phyloP scores from a whole-genome alignment of 2,329 filamentous ascomycete genomes.

The Akanthomyces lecanii region DNA sequence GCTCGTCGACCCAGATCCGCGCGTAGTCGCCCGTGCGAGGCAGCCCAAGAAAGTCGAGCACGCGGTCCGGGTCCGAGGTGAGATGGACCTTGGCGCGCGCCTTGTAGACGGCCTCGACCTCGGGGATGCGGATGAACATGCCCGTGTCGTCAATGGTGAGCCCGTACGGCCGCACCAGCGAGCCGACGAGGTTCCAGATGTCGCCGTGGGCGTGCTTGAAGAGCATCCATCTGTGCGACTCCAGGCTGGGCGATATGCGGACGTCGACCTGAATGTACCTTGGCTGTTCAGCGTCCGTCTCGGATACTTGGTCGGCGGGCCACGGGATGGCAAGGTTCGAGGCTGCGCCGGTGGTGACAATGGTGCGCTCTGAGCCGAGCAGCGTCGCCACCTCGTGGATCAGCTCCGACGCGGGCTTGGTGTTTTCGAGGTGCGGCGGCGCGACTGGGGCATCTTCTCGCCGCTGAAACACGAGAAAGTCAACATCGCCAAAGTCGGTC shows the following conservation, averaged over 20 bases:
- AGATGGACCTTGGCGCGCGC: conserved; percentile 57
- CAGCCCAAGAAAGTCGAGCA: conserved; percentile 62
- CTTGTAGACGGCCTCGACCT: conserved; percentile 59
- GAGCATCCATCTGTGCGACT: conserved; percentile 54
- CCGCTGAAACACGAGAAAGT: conserved; percentile 56
- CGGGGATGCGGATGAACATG: conserved; percentile 61
- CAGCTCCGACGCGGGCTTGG: conserved; percentile 18
- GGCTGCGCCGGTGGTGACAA: conserved; percentile 25
- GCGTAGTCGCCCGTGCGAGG: conserved; percentile 29
- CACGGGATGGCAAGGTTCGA: conserved; percentile 54
- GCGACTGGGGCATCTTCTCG: conserved; percentile 19
- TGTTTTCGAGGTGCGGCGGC: background rate
- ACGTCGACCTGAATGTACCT: conserved; percentile 68
- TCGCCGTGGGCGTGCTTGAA: conserved; percentile 74
- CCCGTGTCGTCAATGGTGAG: conserved; percentile 61
- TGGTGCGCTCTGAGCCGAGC: conserved; percentile 43
- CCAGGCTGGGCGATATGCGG: conserved; percentile 43
- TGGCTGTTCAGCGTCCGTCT: background rate
- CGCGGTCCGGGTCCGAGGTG: conserved; percentile 49
- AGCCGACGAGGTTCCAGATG: conserved; percentile 60
- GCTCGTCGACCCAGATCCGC: conserved; percentile 40
- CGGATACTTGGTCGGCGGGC: conserved; percentile 31
- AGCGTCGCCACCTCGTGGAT: conserved; percentile 30
- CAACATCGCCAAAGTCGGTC: conserved; percentile 65
- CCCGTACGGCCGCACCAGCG: conserved; percentile 59